Evolutionary conservation across 768 basidiomycete species (phyloP), one percentile per base, ranked within the genome.

Genomic region (Neoboletus brunneissimus): DNA sequence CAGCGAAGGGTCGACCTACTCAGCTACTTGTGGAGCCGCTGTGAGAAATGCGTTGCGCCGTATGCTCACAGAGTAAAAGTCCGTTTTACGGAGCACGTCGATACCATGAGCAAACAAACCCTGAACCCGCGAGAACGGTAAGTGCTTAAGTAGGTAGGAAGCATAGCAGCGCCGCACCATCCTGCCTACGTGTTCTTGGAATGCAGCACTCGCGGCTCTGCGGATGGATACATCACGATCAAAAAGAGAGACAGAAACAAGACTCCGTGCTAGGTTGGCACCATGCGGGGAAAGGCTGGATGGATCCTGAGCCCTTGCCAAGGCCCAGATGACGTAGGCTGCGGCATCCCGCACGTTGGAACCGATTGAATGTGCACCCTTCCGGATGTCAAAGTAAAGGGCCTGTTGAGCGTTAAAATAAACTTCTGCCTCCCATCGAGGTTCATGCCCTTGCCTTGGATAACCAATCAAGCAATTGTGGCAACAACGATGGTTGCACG

Each of bases 211-310:
- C 13, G 95, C 95, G 15, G 97, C 96, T 61, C 97, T 77, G 25
- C 97, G 82, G 53, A 99, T 94, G 58, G 93, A 91, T 29, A 98
- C 85, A 72, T 99, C 97, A 32, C 97, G 83, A 75, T 99, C 97
- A 68, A 85, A 95, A 31, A 93, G 75, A 1, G 96, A 85, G 25
- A 92, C 89, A 23, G 83, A 81, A n/a, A 87, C 84, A 56, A 98
- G 80, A 32, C 76, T 75, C 43, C 77, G 81, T 6, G 95, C 89
- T 22, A 98, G 80, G 45, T 77, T 73, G 4, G 75, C 70, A 6
- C 89, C 82, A 68, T 88, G 82, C 0, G 85, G 86, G 42, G 73
- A 70, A 52, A 95, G 75, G 31, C 80, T 73, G 7, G 80, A 67
- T 34, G 80, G 72, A 52, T 86, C 79, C 57, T 91, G 85, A 4